Conservation (phyloP, 306 rosid genomes). For the Urtica urens region DNA sequence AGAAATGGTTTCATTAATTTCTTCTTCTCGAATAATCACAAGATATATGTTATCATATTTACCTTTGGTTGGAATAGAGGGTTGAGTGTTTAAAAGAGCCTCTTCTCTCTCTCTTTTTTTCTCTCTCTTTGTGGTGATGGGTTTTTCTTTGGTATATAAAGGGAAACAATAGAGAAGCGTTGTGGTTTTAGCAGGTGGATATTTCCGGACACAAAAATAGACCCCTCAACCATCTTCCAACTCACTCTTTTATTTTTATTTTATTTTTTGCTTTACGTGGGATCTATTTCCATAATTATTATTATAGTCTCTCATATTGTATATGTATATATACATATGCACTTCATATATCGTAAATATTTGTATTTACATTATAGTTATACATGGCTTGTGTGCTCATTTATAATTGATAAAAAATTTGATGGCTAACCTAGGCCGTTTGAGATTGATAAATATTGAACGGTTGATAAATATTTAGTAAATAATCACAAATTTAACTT, state of each 20-base stretch:
- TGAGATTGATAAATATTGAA: too few relatives aligned
- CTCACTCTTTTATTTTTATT: slow-evolving; percentile 21
- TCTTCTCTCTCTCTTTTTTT: too few relatives aligned
- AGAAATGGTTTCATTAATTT: too few relatives aligned
- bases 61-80: background rate
- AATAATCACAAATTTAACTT: too few relatives aligned
- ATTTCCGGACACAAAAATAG: slow-evolving; percentile 42
- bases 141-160: slow-evolving; percentile 13
- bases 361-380: too few relatives aligned
- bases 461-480: too few relatives aligned
- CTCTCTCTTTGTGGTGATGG: slow-evolving; percentile 22
- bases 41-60: too few relatives aligned
- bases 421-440: too few relatives aligned
- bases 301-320: background rate
- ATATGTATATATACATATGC: background rate
- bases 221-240: slow-evolving; percentile 52
- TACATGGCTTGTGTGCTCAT: too few relatives aligned
- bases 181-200: slow-evolving; percentile 31
- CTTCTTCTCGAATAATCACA: too few relatives aligned
- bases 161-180: slow-evolving; percentile 28
- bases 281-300: background rate
- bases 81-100: background rate
- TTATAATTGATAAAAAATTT: too few relatives aligned
- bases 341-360: too few relatives aligned
- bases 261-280: slow-evolving; percentile 9